These are phyloP conservation scores for Ogataea polymorpha DNA, from an alignment of 805 yeast genomes.

Conservation along the genomic window DNA sequence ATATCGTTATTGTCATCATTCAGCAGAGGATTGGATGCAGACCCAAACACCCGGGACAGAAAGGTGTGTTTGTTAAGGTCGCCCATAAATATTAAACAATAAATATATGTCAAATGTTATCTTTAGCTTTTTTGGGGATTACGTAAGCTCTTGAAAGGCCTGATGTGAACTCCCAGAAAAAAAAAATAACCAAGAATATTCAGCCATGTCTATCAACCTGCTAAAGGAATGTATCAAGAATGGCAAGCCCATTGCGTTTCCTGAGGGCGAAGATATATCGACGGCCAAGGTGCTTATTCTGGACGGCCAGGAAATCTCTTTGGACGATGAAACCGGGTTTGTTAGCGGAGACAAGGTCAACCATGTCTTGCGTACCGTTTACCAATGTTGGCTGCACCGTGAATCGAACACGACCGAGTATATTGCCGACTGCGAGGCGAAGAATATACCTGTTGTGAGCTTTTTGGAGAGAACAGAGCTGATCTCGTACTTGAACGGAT, in stretches of 20 bases:
- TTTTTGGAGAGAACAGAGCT: constrained; percentile 85
- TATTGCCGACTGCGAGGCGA: constrained; percentile 64
- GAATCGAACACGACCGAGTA: constrained; percentile 80
- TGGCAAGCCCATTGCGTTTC: constrained; percentile 7
- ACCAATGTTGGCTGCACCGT: constrained; percentile 75
- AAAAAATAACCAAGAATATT: background rate
- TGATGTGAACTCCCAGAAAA: background rate
- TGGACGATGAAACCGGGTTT: constrained; percentile 47
- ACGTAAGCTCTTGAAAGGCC: background rate
- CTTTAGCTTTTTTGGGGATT: constrained; percentile 7
- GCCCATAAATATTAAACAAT: constrained; percentile 4
- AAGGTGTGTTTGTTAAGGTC: constrained; percentile 47
- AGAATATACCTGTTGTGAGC: constrained; percentile 65
- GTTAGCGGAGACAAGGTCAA: constrained; percentile 40
- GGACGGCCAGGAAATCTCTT: constrained; percentile 15
- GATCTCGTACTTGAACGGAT: constrained; percentile 76
- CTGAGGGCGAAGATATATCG: constrained; percentile 19
- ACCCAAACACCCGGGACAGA: constrained; percentile 61
- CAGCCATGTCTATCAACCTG: constrained; percentile 4
- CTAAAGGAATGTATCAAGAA: constrained; percentile 2
- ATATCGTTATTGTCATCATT: constrained; percentile 29
- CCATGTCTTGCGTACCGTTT: constrained; percentile 55
- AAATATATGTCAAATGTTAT: constrained; percentile 8
- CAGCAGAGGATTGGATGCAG: constrained; percentile 29
- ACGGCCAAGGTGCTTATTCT: constrained; percentile 19